Evolutionary conservation across 768 basidiomycete species (phyloP).

Genomic region (Mycena maculata): DNA sequence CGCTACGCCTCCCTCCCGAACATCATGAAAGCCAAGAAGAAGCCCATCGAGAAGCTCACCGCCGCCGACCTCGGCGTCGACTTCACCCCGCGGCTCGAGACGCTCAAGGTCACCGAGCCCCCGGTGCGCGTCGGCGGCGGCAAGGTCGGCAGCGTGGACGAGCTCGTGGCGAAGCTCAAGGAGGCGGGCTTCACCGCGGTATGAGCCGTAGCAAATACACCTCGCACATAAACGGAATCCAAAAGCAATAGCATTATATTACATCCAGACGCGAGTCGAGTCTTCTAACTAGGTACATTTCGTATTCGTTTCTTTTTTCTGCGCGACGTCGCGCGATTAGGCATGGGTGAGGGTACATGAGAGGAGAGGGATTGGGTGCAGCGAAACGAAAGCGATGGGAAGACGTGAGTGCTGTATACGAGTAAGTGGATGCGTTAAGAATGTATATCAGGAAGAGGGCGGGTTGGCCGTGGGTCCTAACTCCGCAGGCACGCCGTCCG

Average conservation of each 20-base stretch:
- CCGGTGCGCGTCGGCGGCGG: conserved; percentile 90
- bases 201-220: conserved; percentile 32
- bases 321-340: too few species aligned
- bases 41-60: conserved; percentile 87
- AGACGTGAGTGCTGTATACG: too few species aligned
- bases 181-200: conserved; percentile 76
- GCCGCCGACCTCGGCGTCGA: conserved; percentile 87
- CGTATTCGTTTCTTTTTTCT: too few species aligned
- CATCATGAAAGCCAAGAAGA: conserved; percentile 99
- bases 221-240: too few species aligned
- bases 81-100: conserved; percentile 85
- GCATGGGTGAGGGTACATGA: too few species aligned
- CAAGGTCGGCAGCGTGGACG: conserved; percentile 92
- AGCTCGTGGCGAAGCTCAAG: conserved; percentile 89
- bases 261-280: neutral
- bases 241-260: neutral
- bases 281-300: too few species aligned
- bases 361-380: too few species aligned
- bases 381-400: too few species aligned
- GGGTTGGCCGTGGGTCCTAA: too few species aligned
- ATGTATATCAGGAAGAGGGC: too few species aligned
- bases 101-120: conserved; percentile 89
- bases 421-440: too few species aligned
- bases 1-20: conserved; percentile 97
- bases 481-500: conserved; percentile 1